Conservation (phyloP, 225 moss, liverwort and hornwort genomes). For the Polytrichum commune region DNA sequence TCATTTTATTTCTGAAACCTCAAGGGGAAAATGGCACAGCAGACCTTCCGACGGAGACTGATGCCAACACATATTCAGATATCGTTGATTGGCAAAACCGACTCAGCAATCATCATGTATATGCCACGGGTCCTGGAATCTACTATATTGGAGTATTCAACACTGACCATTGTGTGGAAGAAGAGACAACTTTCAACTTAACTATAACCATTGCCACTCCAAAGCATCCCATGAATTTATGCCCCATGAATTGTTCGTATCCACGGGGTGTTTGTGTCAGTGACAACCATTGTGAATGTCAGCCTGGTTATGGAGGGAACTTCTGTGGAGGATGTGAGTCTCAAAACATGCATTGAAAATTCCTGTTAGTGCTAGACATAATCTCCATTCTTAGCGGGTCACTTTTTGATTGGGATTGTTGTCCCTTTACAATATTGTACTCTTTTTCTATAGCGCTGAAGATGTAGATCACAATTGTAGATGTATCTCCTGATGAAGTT, state of each 20-base stretch:
- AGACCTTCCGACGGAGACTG: conserved; percentile 32
- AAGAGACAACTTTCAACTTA: conserved; percentile 38
- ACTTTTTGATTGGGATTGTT: too few species aligned
- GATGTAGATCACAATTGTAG: too few species aligned
- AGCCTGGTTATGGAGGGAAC: conserved; percentile 35
- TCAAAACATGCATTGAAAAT: not conserved
- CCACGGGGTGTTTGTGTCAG: conserved; percentile 41
- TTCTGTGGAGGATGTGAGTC: conserved; percentile 46
- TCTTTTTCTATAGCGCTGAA: too few species aligned
- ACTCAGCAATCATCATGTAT: conserved; percentile 38
- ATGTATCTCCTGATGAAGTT: too few species aligned
- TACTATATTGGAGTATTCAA: conserved; percentile 41
- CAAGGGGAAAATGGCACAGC: not conserved
- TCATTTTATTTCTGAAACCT: conserved; percentile 37
- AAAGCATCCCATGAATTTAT: conserved; percentile 17
- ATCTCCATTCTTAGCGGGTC: too few species aligned
- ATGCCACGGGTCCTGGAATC: conserved; percentile 33
- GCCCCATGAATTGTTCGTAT: conserved; percentile 51
- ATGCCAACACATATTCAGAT: conserved; percentile 28
- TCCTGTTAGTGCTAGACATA: too few species aligned
- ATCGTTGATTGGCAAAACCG: conserved; percentile 45
- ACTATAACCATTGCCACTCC: conserved; percentile 30
- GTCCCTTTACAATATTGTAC: too few species aligned
- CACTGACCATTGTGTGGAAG: conserved; percentile 31
- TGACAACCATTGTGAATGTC: conserved; percentile 36